Evolutionary conservation across 164 flowering plant species (phyloP), one percentile per base, ranked within the genome.

Genomic region (Vitis cinerea): DNA sequence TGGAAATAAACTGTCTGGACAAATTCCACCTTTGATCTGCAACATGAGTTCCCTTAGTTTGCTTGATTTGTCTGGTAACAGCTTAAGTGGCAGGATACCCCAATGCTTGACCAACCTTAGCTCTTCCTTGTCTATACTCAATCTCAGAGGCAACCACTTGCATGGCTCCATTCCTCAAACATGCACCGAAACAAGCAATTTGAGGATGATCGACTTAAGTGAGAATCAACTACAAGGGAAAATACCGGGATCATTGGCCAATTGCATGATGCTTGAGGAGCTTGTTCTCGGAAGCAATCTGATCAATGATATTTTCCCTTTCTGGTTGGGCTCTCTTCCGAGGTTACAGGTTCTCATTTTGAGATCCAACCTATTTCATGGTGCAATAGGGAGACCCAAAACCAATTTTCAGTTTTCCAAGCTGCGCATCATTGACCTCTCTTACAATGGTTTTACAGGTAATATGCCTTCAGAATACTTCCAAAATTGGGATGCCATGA

Each of bases 1-100:
- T 1, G 59, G n/a, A 54, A 79, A 77, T 15, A 11, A 2, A 7
- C 13, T 73, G 3, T 68, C 58, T 1, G 81, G 81, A 29, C 13
- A 68, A 12, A 51, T 79, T 2, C 12, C 78, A n/a, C 31, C 70
- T 19, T 15, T 5, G 9, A 55, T 72, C 2, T 79, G 79, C 65
- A 63, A 59, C 8, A 2, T 69, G 23, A 23, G 12, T 3, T 66
- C 68, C 31, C 23, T 69, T 30, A 0, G 3, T 0, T 9, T 12
- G 8, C 67, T 79, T 16, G 77, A 73, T 64, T 51, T 72, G 70
- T 73, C 80, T 0, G 2, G 15, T 4, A 75, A 79, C 67, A n/a
- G n/a, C 19, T 31, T 79, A 49, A 60, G 48, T 44, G 82, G 79
- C 1, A 3, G 1, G 29, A 19, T 73, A 50, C 82, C 82, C 0